Evolutionary conservation across 768 basidiomycete genomes (phyloP), one percentile per base, ranked within the genome.

Genomic region (Calocybe gangraenosa): DNA sequence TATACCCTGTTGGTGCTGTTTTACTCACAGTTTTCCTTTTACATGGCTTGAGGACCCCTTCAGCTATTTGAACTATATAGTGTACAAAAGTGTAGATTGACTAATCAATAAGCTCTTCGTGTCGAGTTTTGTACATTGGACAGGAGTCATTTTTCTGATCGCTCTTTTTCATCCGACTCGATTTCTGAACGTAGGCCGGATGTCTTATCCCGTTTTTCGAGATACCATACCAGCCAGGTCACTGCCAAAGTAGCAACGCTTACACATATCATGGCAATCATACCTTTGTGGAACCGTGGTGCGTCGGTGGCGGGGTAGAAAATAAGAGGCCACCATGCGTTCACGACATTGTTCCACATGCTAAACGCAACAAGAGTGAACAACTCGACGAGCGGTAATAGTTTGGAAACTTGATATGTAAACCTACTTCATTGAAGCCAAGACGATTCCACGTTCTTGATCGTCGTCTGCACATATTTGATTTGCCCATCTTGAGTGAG

Each of bases 231-330:
- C 10, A 78, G 32, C 65, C 67, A 76, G 2, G 81, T 84, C 21
- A 73, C 68, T 5, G 48, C 64, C 13, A 84, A 60, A 8, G 83
- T 82, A n/a, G 78, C 78, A 19, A 69, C 61, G 34, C 74, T 75
- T 0, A 71, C 72, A 36, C 75, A 76, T 25, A 84, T 69, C 79
- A 84, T 82, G 8, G 82, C 76, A 51, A 79, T 78, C 78, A 83
- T 79, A 17, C 84, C 85, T 46, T 77, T 85, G 14, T 58, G 69
- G 61, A 87, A 87, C 19, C 65, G 64, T 3, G 86, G 84, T 3
- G 82, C 84, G 41, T 86, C 80, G 19, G 81, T 81, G 3, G 84
- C 82, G n/a, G 78, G 80, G 61, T 86, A 87, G 58, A 84, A 80
- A 17, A 87, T 71, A 7, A 84, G 68, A 36, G 81, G 73, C 81